Conservation (phyloP, 78 protist species). For the Dictyostelium intermedium region DNA sequence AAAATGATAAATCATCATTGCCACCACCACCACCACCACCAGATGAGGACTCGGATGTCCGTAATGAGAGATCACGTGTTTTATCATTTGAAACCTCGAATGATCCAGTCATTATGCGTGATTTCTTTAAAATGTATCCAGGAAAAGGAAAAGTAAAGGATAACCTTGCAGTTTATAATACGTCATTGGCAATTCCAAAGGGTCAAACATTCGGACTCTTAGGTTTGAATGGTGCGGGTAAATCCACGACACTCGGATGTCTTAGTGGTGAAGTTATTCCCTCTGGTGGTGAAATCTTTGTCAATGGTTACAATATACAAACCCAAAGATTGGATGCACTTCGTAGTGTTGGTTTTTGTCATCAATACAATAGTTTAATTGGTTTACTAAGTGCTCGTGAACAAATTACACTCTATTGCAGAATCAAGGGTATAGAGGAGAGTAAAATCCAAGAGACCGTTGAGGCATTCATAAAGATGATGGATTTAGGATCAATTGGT, state of each 20-base stretch:
- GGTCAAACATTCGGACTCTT: slow-evolving; percentile 92
- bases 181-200: slow-evolving; percentile 60
- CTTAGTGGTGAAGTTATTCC: slow-evolving; percentile 89
- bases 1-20: not conserved
- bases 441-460: not conserved
- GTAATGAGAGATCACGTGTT: not conserved
- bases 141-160: not conserved
- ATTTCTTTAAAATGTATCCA: not conserved
- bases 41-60: slow-evolving; percentile 41
- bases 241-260: slow-evolving; percentile 90
- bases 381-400: slow-evolving; percentile 86
- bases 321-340: not conserved
- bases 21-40: slow-evolving; percentile 50
- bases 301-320: slow-evolving; percentile 32
- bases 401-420: slow-evolving; percentile 87
- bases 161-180: slow-evolving; percentile 38
- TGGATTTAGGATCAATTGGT: slow-evolving; percentile 40
- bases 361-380: slow-evolving; percentile 90
- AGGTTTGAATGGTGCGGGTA: slow-evolving; percentile 97
- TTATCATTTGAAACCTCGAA: not conserved
- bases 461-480: slow-evolving; percentile 11
- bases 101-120: not conserved
- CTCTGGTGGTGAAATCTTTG: slow-evolving; percentile 82
- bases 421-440: slow-evolving; percentile 79
- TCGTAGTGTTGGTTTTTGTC: slow-evolving; percentile 90